Evolutionary conservation across 2,329 filamentous ascomycete genomes (phyloP).

Genomic region (Botrytis cinerea): DNA sequence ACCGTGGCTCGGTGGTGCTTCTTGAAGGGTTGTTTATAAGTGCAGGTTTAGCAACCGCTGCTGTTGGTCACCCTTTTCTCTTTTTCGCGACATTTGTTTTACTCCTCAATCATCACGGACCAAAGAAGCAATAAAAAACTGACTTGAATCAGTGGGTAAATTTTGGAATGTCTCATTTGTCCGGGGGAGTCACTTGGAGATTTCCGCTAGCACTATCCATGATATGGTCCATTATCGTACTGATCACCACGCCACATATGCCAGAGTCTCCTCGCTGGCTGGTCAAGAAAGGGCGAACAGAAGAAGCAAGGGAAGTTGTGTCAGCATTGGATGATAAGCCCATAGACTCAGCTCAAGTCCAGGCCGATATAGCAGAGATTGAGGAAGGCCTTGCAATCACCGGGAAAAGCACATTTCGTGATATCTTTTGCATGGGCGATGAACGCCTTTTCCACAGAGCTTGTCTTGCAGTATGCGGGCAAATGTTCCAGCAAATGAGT

Average conservation of each 20-base stretch:
- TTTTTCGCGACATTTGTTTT: slow-evolving; percentile 3
- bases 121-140: slow-evolving; percentile 14
- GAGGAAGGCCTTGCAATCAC: slow-evolving; percentile 68
- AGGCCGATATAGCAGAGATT: slow-evolving; percentile 53
- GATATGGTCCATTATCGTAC: slow-evolving; percentile 59
- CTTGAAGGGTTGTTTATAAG: slow-evolving; percentile 60
- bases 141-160: slow-evolving; percentile 56
- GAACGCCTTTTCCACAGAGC: slow-evolving; percentile 57
- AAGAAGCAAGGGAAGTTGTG: slow-evolving; percentile 49
- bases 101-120: slow-evolving; percentile 2
- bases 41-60: slow-evolving; percentile 43
- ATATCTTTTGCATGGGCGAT: slow-evolving; percentile 53
- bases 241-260: slow-evolving; percentile 53
- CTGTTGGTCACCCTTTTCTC: slow-evolving; percentile 16
- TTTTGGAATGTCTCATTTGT: slow-evolving; percentile 55
- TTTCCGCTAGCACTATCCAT: slow-evolving; percentile 63
- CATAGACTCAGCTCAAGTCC: slow-evolving; percentile 54
- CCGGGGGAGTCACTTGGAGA: slow-evolving; percentile 55
- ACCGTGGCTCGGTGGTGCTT: slow-evolving; percentile 61
- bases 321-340: slow-evolving; percentile 46
- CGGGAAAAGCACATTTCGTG: slow-evolving; percentile 41
- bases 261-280: slow-evolving; percentile 55
- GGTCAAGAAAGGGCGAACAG: slow-evolving; percentile 47
- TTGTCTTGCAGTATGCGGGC: slow-evolving; percentile 51
- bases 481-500: slow-evolving; percentile 54